Base-by-base conservation (phyloP, 2,329 filamentous ascomycete species). In the Arachnopeziza araneosa region DNA sequence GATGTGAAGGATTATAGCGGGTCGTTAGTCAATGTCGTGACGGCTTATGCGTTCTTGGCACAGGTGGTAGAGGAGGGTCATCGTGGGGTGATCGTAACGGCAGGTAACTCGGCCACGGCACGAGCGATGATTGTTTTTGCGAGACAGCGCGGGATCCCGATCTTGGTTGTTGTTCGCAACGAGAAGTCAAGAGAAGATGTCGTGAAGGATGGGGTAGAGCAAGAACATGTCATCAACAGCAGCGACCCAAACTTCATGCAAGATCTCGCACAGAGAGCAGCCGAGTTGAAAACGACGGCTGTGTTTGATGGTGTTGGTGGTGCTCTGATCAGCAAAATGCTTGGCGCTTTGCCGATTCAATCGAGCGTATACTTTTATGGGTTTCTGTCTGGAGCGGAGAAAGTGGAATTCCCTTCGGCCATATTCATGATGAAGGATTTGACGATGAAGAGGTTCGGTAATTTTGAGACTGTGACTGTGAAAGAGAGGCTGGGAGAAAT, bases 1-100 rank as follows among this genome's bases (percentile, higher is more conserved):
- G 56, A 58, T 17, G 50, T 14, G 22, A 52, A 52, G 52, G 56
- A 58, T 24, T 54, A 58, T 51, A 53, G 56, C 21, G 56, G 56
- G 24, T 58, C 50, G 10, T 50, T 53, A 21, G 56, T 58, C 8
- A 53, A 53, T 53, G 50, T 57, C 24, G 56, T 53, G 22, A 53
- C 56, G 4, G 56, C 50, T 2, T 53, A 57, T 53, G 50, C 50
- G 30, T 57, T 57, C 23, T 26, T 44, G 36, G 36, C 6, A 12
- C 36, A 44, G 12, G 36, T 44, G 3, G 36, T 17, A 2, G 36
- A 14, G 9, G 56, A 57, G 24, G 56, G 56, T 26, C 56, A 57
- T 53, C 50, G 22, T n/a, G 56, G 56, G 9, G 23, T 53, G 6
- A 24, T 57, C 2, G 56, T 52, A 12, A 57, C 56, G 8, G 56